A percentile compares a stretch with the other conserved stretches of the same genome.
phyloP scores from a whole-genome alignment of 2,329 filamentous ascomycete species.

The Apiospora arundinis region DNA sequence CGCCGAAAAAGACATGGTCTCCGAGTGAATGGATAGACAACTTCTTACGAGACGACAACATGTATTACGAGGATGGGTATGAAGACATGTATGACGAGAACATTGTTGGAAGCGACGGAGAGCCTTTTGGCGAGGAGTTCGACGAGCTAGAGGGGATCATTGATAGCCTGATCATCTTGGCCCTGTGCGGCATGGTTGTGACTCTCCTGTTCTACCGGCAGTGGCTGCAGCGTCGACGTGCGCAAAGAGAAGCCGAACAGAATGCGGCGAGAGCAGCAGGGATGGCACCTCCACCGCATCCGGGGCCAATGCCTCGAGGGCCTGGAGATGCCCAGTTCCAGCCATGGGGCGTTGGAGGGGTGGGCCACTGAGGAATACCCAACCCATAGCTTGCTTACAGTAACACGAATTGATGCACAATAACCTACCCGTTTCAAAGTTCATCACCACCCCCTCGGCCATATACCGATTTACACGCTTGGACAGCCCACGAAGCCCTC shows the following conservation, averaged over 20 bases:
- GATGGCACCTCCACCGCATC: constrained; percentile 32
- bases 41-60: constrained; percentile 76
- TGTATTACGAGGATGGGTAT: constrained; percentile 66
- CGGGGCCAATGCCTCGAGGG: constrained; percentile 42
- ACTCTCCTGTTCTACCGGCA: constrained; percentile 84
- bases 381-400: background rate
- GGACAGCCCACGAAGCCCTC: too few species aligned
- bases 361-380: constrained; percentile 31
- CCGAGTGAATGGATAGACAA: constrained; percentile 86
- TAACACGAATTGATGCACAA: constrained; percentile 1
- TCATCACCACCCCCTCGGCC: background rate
- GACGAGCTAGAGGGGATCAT: constrained; percentile 74
- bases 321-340: constrained; percentile 68
- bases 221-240: constrained; percentile 63
- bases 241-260: constrained; percentile 47
- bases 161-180: constrained; percentile 85
- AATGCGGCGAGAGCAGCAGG: constrained; percentile 34
- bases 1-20: constrained; percentile 74
- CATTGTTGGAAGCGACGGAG: constrained; percentile 61
- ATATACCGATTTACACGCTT: background rate
- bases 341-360: constrained; percentile 55
- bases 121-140: constrained; percentile 64
- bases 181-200: constrained; percentile 74
- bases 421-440: constrained; percentile 1
- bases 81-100: constrained; percentile 62